Conservation (phyloP, 345 rosid genomes). For the Cochlearia excelsa region DNA sequence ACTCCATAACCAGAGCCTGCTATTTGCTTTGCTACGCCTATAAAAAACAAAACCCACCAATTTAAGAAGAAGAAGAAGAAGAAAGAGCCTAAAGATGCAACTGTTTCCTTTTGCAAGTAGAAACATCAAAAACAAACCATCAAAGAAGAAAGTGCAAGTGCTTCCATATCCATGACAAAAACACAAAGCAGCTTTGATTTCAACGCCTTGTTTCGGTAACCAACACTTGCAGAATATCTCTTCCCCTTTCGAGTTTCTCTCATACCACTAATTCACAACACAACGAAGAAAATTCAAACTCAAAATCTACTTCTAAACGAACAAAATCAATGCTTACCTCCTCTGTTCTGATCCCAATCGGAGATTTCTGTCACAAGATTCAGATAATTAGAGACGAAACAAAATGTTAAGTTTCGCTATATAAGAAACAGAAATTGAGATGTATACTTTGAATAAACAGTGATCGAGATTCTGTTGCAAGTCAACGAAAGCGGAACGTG, state of each 20-base stretch:
- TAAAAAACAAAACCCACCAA: conserved; percentile 14
- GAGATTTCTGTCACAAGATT: conserved; percentile 57
- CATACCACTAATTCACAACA: conserved; percentile 60
- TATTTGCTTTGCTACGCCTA: conserved; percentile 78
- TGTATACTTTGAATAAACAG: conserved; percentile 65
- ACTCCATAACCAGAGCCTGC: conserved; percentile 71
- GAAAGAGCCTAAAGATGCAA: no score
- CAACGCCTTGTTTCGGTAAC: conserved; percentile 58
- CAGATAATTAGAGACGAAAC: conserved; percentile 8
- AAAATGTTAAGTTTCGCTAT: not conserved
- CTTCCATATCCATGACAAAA: conserved; percentile 97
- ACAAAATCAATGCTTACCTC: conserved; percentile 52
- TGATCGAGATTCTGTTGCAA: conserved; percentile 79
- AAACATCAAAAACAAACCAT: conserved; percentile 52
- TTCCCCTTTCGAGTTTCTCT: conserved; percentile 62
- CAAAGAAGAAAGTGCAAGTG: conserved; percentile 97
- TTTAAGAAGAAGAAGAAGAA: not conserved
- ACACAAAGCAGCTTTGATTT: conserved; percentile 65
- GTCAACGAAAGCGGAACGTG: conserved; percentile 66
- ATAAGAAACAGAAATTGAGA: not conserved
- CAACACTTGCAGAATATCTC: conserved; percentile 82
- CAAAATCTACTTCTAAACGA: not conserved
- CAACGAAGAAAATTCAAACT: conserved; percentile 9
- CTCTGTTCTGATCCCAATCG: conserved; percentile 64
- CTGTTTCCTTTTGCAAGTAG: not conserved